Evolutionary conservation across 257 asterid genomes (phyloP), one percentile per base, ranked within the genome.

Genomic region (Rauvolfia tetraphylla): DNA sequence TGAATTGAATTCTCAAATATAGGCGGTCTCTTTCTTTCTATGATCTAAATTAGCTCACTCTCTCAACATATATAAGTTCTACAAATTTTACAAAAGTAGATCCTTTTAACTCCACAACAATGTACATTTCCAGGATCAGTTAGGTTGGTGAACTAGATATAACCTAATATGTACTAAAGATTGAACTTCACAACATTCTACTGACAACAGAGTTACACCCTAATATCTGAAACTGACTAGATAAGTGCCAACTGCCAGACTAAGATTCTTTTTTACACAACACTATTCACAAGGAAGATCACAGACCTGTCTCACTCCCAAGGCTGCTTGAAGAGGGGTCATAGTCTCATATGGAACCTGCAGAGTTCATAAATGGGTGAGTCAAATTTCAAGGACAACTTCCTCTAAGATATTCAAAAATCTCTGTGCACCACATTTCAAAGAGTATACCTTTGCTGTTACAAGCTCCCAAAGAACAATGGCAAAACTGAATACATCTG

Each of bases 401-500:
- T 14, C n/a, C 13, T 14, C 33, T 22, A 48, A 63, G 29, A 46
- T 5, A 39, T 8, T 34, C 25, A 27, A 39, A 73, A 57, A 66
- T 74, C 58, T 73, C 41, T 72, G 75, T 33, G 62, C 63, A 78
- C 74, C 68, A 76, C 57, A 56, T 9, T 20, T 54, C 34, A 63
- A 41, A 36, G 68, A 67, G 71, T 72, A 68, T 61, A 92, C 98
- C 98, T 91, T 91, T 25, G 92, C 89, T 3, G 97, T 91, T 73
- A 86, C 84, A 71, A 95, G 90, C 93, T 95, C 98, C 98, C 98
- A 92, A 74, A 95, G 90, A 74, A 92, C 98, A 81, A 95, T 91
- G 27, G 92, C 96, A 84, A 90, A 95, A 81, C 98, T 95, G 86
- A 87, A 92, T 53, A 95, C 91, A 77, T 95, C 98, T 34, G 97